phyloP scores from a whole-genome alignment of 2,329 filamentous ascomycete genomes.

The Ceratocystis albifundus region DNA sequence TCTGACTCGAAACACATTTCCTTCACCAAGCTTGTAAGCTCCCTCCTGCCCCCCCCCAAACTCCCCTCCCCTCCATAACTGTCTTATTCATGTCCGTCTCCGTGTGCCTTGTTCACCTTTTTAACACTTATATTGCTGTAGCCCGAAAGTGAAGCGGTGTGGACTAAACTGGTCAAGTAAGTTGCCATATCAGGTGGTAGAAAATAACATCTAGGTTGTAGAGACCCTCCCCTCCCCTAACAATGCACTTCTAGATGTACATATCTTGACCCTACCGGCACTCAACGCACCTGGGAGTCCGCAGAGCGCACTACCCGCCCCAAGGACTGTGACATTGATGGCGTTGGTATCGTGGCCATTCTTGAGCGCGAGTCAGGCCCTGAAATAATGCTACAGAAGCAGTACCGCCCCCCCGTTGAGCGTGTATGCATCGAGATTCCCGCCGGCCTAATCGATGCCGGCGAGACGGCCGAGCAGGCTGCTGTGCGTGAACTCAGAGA shows the following conservation, averaged over 20 bases:
- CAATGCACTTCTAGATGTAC: conserved; percentile 37
- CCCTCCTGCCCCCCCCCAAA: too few relatives aligned
- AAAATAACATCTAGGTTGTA: too few relatives aligned
- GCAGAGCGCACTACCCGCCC: conserved; percentile 60
- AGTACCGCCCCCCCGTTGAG: conserved; percentile 52
- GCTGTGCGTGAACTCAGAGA: conserved; percentile 54
- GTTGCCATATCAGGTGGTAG: conserved; percentile 20
- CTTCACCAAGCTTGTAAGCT: conserved; percentile 23
- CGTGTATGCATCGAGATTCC: conserved; percentile 52
- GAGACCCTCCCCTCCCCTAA: too few relatives aligned
- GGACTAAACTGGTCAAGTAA: conserved; percentile 50
- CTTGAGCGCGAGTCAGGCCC: conserved; percentile 44
- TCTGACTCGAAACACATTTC: conserved; percentile 23
- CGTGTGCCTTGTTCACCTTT: background rate
- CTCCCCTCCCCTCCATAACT: too few relatives aligned
- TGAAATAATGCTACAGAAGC: conserved; percentile 53
- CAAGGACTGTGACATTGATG: conserved; percentile 50
- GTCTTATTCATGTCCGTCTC: background rate
- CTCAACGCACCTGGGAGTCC: conserved; percentile 56
- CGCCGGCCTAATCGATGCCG: conserved; percentile 51
- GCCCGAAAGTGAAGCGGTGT: conserved; percentile 44
- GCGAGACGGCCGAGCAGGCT: conserved; percentile 49
- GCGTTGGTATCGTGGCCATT: conserved; percentile 61
- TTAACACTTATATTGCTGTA: conserved; percentile 26
- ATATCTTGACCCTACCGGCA: conserved; percentile 52